Evolutionary conservation across 257 asterid species (phyloP), one percentile per base, ranked within the genome.

Genomic region (Solanum dulcamara): DNA sequence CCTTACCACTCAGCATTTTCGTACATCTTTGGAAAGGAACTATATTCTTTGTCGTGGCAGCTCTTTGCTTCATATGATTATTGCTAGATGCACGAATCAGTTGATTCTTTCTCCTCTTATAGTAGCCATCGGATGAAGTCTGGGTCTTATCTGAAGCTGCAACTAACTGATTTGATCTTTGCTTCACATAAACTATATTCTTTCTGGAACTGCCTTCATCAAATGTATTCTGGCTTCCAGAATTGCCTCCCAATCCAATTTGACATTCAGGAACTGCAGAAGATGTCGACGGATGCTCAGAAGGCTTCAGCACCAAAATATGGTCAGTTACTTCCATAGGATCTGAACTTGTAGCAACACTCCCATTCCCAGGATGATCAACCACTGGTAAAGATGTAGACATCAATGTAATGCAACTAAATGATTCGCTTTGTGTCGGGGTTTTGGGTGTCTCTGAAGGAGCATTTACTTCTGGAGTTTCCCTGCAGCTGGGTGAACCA

Each of bases 41-140:
- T 75, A 32, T 82, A 82, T 70, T 77, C 87, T 37, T 22, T 80
- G 64, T 22, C 22, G 20, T 62, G 50, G 86, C 88, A 90, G 83
- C 90, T 87, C 89, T 86, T 83, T 88, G 88, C 70, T 81, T 86
- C 26, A 72, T 83, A 72, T 85, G 89, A 86, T 88, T 89, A 88
- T 89, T 92, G 87, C 87, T n/a, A 64, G 91, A 85, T 75, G 93
- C 90, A 91, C 98, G 93, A 82, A 97, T 88, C 87, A 97, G 96
- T 92, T 97, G 98, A 88, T 95, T 92, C 89, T 89, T 91, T 90
- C 89, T 94, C 87, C 93, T 92, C 93, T 95, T 97, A 88, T 88
- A 93, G 92, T 95, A 95, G 80, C 94, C 94, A 88, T 89, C 94
- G 60, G 98, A 91, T 74, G 91, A 87, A 26, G 89, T 67, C 80